Evolutionary conservation across 495 filamentous ascomycete species (phyloP).

Genomic region (Endocarpon pusillum): DNA sequence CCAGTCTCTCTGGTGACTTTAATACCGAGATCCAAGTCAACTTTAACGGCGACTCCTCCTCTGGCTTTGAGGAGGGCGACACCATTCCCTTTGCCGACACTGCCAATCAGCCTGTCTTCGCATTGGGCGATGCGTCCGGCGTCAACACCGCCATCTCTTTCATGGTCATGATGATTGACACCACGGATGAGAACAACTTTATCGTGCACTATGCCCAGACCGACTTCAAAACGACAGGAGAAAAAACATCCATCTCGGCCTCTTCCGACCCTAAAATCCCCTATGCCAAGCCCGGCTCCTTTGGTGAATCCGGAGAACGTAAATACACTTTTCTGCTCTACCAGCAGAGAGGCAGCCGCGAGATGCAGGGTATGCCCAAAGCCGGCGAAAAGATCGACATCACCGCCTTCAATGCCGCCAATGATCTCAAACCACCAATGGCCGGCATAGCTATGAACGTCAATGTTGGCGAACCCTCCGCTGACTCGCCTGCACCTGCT

Average conservation of each 20-base stretch:
- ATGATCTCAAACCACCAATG: background rate
- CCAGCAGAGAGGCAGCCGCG: background rate
- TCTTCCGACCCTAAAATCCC: background rate
- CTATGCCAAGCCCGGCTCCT: background rate
- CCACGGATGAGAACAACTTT: background rate
- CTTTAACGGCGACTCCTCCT: background rate
- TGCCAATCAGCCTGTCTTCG: constrained; percentile 1
- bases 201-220: constrained; percentile 3
- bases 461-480: background rate
- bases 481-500: background rate
- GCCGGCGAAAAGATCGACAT: constrained; percentile 2
- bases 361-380: background rate
- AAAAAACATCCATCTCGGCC: background rate
- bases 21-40: background rate
- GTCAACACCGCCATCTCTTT: constrained; percentile 3
- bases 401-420: background rate
- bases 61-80: background rate
- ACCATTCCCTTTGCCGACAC: background rate
- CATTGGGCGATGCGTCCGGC: constrained; percentile 3
- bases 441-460: constrained; percentile 2
- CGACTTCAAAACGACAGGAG: constrained; percentile 2
- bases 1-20: background rate
- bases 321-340: constrained; percentile 4
- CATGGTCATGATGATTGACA: constrained; percentile 3
- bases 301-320: constrained; percentile 2